phyloP scores from a whole-genome alignment of 2,329 filamentous ascomycete genomes.

The Fusarium globosum region DNA sequence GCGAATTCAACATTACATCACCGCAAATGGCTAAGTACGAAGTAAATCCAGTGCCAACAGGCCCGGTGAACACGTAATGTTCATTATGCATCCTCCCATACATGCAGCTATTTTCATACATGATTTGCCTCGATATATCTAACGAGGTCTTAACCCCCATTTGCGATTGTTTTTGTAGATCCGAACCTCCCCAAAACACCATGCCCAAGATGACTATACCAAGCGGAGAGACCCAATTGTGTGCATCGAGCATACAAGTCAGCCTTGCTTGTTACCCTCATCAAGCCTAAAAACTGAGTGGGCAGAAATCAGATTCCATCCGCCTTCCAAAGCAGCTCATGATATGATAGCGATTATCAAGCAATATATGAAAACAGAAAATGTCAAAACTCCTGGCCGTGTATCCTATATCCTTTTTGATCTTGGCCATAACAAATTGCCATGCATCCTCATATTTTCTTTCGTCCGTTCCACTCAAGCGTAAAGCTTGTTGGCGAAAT shows the following conservation, averaged over 20 bases:
- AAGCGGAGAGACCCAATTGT: neutral
- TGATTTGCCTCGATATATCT: slow-evolving; percentile 14
- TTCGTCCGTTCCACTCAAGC: slow-evolving; percentile 31
- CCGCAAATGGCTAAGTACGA: neutral
- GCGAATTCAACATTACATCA: neutral
- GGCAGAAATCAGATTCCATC: slow-evolving; percentile 24
- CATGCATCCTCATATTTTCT: slow-evolving; percentile 38
- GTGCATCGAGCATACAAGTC: neutral
- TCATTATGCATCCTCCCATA: slow-evolving; percentile 34
- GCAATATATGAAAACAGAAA: slow-evolving; percentile 20
- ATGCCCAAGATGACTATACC: slow-evolving; percentile 11
- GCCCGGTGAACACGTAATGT: slow-evolving; percentile 20
- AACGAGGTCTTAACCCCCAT: slow-evolving; percentile 8
- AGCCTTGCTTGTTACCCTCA: neutral
- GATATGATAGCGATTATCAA: slow-evolving; percentile 26
- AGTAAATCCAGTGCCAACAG: slow-evolving; percentile 9
- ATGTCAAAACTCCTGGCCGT: slow-evolving; percentile 45
- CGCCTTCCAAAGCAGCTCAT: slow-evolving; percentile 29
- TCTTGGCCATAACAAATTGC: slow-evolving; percentile 39
- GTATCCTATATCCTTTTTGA: slow-evolving; percentile 48
- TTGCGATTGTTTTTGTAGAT: slow-evolving; percentile 33
- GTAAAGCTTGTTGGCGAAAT: slow-evolving; percentile 29
- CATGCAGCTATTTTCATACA: slow-evolving; percentile 30
- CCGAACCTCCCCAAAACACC: slow-evolving; percentile 36
- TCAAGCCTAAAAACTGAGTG: slow-evolving; percentile 9